Base-by-base conservation (phyloP, 495 filamentous ascomycete genomes). In the Xylaria curta region DNA sequence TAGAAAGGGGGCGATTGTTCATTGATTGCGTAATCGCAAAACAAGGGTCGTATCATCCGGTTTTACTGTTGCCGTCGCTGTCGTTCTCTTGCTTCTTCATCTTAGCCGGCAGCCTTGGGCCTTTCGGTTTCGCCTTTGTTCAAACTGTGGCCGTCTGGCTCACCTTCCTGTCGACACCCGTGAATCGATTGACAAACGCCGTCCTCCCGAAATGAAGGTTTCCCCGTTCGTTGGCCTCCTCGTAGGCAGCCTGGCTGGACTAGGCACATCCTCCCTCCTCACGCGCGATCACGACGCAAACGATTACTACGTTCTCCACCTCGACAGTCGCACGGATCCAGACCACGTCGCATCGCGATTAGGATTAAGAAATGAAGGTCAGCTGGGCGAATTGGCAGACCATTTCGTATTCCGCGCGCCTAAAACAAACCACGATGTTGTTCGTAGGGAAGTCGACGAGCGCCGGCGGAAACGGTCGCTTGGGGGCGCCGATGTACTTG, bases 271-370 rank as follows among this genome's bases (percentile, higher is more conserved):
- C 85, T 67, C 82, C 84, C 21, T 81, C 82, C 76, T 66, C 72
- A 72, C 31, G 42, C 78, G 90, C 33, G 84, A 93, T 74, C 91
- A 91, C 80, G 88, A 91, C 13, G 86, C 89, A 7, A 91, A 91
- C 82, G 94, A 98, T 77, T 97, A 95, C 82, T 97, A 97, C 79
- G 94, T 95, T 61, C 85, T 98, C 62, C 92, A 97, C 72, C 89
- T 98, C 71, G 89, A 89, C 54, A 82, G 87, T 17, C 82, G 86
- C 53, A 85, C 85, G 28, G 85, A 88, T 4, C 96, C 97, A 31
- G 80, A 86, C 40, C 83, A 91, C n/a, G 83, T 98, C 66, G 94
- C 96, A 17, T 81, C 85, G 21, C 83, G 87, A 21, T 83, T 99
- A 38, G 93, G 92, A 31, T 86, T 97, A 40, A 85, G 88, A 51